Evolutionary conservation across 176 grass and related monocot species (phyloP), one percentile per base, ranked within the genome.

Genomic region (Thalia dealbata): DNA sequence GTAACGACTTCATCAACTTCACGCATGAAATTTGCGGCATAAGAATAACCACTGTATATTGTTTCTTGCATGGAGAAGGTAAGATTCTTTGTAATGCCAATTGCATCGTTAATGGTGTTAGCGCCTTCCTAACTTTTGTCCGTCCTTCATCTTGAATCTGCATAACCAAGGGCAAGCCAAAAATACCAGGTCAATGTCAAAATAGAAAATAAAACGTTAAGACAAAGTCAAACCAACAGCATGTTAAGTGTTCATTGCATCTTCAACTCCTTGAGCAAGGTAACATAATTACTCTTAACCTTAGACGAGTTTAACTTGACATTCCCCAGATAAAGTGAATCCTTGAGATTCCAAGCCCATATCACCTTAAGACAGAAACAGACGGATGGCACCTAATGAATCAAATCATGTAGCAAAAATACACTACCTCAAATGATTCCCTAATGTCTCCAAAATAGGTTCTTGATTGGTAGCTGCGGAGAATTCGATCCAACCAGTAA

Each of bases 401-500:
- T 23, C 38, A 61, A 52, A 62, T 19, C 9, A 26, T 78, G 23
- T n/a, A 65, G 10, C 48, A 67, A 21, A 12, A 25, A 52, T 26
- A 11, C 38, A 35, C 10, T 93, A 99, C 90, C 87, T 86, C 35
- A 71, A 99, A 93, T 68, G 95, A 88, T 35, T 79, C 88, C 65
- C 89, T 82, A 35, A 99, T 80, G 79, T 93, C 76, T 48, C 95
- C 90, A 71, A 83, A 84, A 84, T 93, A 99, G 78, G 91, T 72
- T 83, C 95, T 93, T 83, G 90, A 92, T 73, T 99, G 90, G 76
- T 99, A 93, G 73, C 95, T 93, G 67, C 90, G 85, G 38, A 99
- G 82, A 79, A 99, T 91, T 81, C 90, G 66, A 73, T 99, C 95
- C 76, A 99, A 79, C 90, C 95, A 99, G 72, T 93, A 99, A 72